Conservation (phyloP, 805 yeast species). For the Metschnikowia shivogae region DNA sequence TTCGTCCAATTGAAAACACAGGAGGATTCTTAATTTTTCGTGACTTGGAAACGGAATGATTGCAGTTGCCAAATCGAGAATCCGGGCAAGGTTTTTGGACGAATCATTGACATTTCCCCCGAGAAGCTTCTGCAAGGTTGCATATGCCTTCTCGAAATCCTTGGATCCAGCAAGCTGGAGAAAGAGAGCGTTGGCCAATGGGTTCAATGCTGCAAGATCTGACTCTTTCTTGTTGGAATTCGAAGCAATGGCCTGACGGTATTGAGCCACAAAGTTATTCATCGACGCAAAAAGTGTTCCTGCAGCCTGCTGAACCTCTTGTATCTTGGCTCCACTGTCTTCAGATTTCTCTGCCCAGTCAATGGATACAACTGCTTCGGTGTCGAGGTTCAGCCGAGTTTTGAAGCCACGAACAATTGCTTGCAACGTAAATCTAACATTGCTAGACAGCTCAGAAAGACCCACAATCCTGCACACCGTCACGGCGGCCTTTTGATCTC, state of each 20-base stretch:
- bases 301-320: constrained; percentile 17
- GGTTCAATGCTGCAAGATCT: constrained; percentile 49
- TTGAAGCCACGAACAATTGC: constrained; percentile 45
- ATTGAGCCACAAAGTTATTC: constrained; percentile 35
- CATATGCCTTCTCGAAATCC: constrained; percentile 44
- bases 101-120: background rate
- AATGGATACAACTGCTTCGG: constrained; percentile 27
- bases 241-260: constrained; percentile 28
- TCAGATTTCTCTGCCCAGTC: constrained; percentile 19
- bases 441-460: constrained; percentile 40
- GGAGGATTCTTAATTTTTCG: constrained; percentile 39
- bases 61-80: constrained; percentile 46
- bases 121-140: constrained; percentile 32
- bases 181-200: constrained; percentile 55
- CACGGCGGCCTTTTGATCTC: constrained; percentile 16
- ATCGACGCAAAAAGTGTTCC: constrained; percentile 32
- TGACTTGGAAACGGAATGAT: constrained; percentile 47
- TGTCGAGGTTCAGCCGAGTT: constrained; percentile 7
- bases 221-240: constrained; percentile 10
- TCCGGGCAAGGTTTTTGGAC: constrained; percentile 22
- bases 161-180: constrained; percentile 49
- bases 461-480: constrained; percentile 48
- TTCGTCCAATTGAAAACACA: constrained; percentile 26
- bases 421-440: constrained; percentile 44
- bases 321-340: constrained; percentile 17